Conservation (phyloP, 257 asterid genomes). For the Solanum pennellii region DNA sequence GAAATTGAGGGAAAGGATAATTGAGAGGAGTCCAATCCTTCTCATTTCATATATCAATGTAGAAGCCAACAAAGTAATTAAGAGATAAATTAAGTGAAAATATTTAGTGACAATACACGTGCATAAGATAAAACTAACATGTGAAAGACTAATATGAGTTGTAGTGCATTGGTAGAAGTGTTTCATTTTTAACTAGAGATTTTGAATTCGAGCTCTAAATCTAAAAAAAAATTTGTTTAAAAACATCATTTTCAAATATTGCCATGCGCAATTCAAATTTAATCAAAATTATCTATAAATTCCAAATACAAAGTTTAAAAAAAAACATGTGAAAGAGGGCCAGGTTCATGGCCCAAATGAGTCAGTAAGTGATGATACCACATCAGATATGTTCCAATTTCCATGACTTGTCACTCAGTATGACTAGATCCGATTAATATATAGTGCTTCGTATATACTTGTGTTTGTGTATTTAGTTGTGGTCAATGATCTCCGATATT, state of each 20-base stretch:
- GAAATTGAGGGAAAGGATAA: too few species aligned
- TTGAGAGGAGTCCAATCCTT: background rate
- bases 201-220: rapidly evolving
- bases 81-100: background rate
- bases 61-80: background rate
- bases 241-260: too few species aligned
- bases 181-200: too few species aligned
- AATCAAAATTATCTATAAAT: rapidly evolving
- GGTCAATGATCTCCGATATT: background rate
- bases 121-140: background rate
- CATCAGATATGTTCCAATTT: background rate
- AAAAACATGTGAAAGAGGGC: background rate
- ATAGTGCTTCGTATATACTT: background rate
- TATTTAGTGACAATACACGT: background rate
- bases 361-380: background rate
- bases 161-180: rapidly evolving
- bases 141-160: too few species aligned
- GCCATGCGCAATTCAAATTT: too few species aligned
- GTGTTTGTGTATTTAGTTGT: background rate
- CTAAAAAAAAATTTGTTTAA: rapidly evolving
- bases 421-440: background rate
- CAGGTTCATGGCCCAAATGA: background rate
- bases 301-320: too few species aligned
- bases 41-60: background rate
- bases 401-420: background rate